Evolutionary conservation across 2,329 filamentous ascomycete genomes (phyloP), one percentile per base, ranked within the genome.

Genomic region (Alternaria gansuensis): DNA sequence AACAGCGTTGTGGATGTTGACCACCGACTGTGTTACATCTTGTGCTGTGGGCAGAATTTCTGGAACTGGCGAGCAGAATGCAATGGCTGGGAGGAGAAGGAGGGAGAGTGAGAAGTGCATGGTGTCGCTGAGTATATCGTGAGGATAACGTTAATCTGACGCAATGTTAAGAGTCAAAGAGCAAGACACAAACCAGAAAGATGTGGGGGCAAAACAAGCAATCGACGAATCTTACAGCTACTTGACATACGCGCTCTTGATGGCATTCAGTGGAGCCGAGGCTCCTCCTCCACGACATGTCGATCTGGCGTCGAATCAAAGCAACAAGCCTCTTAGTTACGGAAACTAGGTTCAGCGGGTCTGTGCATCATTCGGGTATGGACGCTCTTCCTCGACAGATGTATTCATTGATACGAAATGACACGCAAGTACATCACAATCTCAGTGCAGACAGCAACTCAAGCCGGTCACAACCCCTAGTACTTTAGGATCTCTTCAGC

Each of bases 401-500:
- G 13, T 17, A 1, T 24, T 24, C 7, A 14, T 40, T 40, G 10
- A 9, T 14, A 13, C 4, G 7, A 40, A 40, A 24, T 11, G 17
- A 24, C 5, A 40, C 9, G 21, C 21, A 40, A 40, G 37, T 24
- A 13, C 21, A 24, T 14, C 21, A 14, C 10, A 9, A 24, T 24
- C 37, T 14, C 24, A 14, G 5, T 33, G 7, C 10, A 14, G 3
- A 26, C 11, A 11, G 31, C 8, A n/a, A 36, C 13, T 40, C 37
- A 4, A 26, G n/a, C 11, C 17, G 14, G 10, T 26, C 9, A 2
- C 29, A 14, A 21, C 10, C 3, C 7, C 51, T 29, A 49, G 13
- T 17, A 10, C 17, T 26, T 39, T 33, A 65, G 26, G 3, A 84
- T 80, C 65, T 85, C 82, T 34, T 69, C 68, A 0, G 83, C 83